Base-by-base conservation (phyloP, 176 grass and related monocot species). In the Hordeum marinum region DNA sequence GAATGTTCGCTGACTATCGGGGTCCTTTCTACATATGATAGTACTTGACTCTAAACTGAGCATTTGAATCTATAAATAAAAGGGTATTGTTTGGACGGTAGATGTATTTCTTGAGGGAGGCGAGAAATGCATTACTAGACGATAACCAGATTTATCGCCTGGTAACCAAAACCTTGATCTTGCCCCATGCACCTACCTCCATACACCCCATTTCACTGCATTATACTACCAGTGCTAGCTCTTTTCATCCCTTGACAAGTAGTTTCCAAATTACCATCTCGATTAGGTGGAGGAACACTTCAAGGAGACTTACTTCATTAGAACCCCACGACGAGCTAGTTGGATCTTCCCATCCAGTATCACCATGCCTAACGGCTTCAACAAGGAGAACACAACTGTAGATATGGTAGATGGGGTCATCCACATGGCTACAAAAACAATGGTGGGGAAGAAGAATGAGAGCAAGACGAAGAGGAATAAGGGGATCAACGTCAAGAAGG, bases 221-320 rank as follows among this genome's bases (percentile, higher is more conserved):
- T 17, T 71, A 63, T 57, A 57, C 7, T 9, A 57, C 18, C 9
- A 14, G 8, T 54, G n/a, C n/a, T 71, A 40, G 40, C 18, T 54
- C 4, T 23, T 25, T 29, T 15, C 48, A 69, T 68, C 27, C 8
- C 0, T 29, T 15, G 63, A 34, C 71, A 64, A 86, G 4, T 71
- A 43, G 62, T 63, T 77, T 50, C 20, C 1, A 50, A 71, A 71
- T 71, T 71, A n/a, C 9, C 34, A 37, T 39, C 34, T 55, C 2
- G 15, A 74, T 86, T 65, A 90, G 84, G 84, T 12, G 76, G 89
- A 84, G 50, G 62, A 54, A 27, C 2, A 63, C 24, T 76, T 87
- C 52, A 7, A 84, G 7, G 62, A 80, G 39, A 83, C 61, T 26
- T 87, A 80, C 48, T 84, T 86, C 65, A 24, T 87, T 18, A 29